Evolutionary conservation across 225 moss, liverwort and hornwort species (phyloP).

Genomic region (Bryum argenteum): DNA sequence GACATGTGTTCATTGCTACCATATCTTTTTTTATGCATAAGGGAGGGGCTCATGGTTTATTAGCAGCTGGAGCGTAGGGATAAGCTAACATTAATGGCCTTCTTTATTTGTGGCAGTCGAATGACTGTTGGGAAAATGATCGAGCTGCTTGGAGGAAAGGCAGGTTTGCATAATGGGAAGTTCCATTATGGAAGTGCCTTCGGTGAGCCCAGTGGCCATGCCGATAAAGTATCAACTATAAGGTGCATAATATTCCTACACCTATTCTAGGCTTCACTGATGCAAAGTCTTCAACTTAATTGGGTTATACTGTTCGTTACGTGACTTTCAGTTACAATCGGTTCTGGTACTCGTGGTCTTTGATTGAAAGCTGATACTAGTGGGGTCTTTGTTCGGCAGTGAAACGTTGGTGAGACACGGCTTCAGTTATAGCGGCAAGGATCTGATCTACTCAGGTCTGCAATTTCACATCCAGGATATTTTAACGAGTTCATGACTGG

Average conservation of each 20-base stretch:
- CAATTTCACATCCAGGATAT: constrained; percentile 12
- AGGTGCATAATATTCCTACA: constrained; percentile 50
- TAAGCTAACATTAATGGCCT: constrained; percentile 2
- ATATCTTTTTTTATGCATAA: constrained; percentile 5
- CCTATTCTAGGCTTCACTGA: constrained; percentile 14
- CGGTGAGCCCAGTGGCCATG: constrained; percentile 99
- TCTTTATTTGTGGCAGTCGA: constrained; percentile 62
- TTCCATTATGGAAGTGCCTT: constrained; percentile 99
- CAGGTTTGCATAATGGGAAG: constrained; percentile 89
- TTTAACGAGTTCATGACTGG: constrained; percentile 11
- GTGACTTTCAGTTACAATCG: background rate
- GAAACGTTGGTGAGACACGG: constrained; percentile 87
- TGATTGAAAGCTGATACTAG: background rate
- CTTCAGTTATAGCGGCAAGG: constrained; percentile 96
- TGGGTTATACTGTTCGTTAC: too few species aligned
- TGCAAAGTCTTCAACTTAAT: constrained; percentile 4
- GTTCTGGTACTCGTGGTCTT: background rate
- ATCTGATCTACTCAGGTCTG: constrained; percentile 93
- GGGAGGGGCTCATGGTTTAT: background rate
- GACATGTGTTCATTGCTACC: constrained; percentile 17
- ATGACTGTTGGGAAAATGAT: constrained; percentile 99
- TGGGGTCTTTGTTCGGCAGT: constrained; percentile 46
- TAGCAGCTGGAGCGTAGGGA: background rate
- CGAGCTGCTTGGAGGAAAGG: constrained; percentile 97
- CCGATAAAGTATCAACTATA: constrained; percentile 91